A percentile compares a stretch with the other conserved stretches of the same genome.
Conservation (phyloP, 257 asterid genomes). For the Rauvolfia tetraphylla region DNA sequence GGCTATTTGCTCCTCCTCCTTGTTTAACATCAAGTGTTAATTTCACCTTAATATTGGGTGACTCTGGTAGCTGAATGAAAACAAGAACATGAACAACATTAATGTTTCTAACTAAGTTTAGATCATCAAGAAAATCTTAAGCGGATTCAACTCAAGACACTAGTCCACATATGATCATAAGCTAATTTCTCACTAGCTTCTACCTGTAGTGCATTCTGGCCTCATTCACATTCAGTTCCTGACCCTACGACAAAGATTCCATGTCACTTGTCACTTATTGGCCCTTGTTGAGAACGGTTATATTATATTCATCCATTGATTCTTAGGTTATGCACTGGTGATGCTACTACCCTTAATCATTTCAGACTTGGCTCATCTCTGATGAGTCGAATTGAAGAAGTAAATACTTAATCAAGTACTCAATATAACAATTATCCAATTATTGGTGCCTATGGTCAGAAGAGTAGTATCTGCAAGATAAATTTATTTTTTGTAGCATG, state of each 20-base stretch:
- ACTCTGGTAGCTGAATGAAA: slow-evolving; percentile 53
- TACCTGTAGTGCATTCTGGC: background rate
- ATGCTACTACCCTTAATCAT: background rate
- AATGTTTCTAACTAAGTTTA: background rate
- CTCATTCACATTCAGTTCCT: background rate
- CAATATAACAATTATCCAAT: background rate
- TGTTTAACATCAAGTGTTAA: slow-evolving; percentile 57
- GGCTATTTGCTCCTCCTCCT: slow-evolving; percentile 83
- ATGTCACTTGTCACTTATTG: background rate
- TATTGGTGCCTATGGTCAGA: background rate
- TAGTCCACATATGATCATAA: too few relatives aligned
- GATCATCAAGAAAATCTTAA: background rate
- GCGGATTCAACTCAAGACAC: background rate
- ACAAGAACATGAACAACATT: background rate
- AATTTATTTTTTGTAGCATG: background rate
- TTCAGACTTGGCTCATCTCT: background rate
- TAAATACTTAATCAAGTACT: background rate
- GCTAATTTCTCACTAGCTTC: background rate
- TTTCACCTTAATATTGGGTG: slow-evolving; percentile 78
- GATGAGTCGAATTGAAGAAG: background rate
- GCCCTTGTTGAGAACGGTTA: background rate
- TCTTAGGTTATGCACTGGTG: background rate
- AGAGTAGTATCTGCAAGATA: background rate
- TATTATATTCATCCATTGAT: background rate
- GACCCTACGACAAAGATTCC: background rate